Conservation (phyloP, 2,329 filamentous ascomycete genomes). For the Penicillium decumbens region DNA sequence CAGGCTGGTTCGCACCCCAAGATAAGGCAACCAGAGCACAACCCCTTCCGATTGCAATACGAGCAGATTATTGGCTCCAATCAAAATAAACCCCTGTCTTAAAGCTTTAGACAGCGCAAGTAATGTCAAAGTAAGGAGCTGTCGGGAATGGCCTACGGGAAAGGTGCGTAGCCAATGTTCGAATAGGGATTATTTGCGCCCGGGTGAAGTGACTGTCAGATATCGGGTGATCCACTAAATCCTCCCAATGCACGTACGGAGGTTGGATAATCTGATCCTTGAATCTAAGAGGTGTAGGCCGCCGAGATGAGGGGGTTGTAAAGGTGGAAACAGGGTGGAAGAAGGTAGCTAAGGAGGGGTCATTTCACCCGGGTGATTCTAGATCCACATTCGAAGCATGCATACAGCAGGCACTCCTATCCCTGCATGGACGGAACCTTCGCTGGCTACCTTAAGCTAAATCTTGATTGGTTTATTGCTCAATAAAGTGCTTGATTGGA, state of each 20-base stretch:
- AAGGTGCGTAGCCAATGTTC: neutral
- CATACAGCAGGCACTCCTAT: neutral
- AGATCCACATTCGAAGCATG: conserved; percentile 1
- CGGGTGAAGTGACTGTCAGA: neutral
- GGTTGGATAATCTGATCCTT: neutral
- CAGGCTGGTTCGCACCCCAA: neutral
- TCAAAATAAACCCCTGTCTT: neutral
- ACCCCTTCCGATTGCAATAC: neutral
- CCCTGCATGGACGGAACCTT: neutral
- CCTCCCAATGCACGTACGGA: neutral
- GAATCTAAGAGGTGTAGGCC: neutral
- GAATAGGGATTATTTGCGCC: neutral
- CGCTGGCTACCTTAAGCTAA: neutral
- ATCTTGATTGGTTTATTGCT: neutral
- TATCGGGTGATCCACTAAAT: neutral
- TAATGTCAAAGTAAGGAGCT: neutral
- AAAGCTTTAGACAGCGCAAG: neutral
- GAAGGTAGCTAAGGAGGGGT: neutral
- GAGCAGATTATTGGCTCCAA: neutral
- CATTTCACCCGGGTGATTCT: conserved; percentile 7
- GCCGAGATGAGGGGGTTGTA: neutral
- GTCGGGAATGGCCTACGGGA: neutral
- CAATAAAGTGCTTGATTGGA: neutral
- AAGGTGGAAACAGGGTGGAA: neutral
- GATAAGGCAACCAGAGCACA: neutral